Evolutionary conservation across 805 yeast species (phyloP).

Genomic region (Nakazawaea ishiwadae): DNA sequence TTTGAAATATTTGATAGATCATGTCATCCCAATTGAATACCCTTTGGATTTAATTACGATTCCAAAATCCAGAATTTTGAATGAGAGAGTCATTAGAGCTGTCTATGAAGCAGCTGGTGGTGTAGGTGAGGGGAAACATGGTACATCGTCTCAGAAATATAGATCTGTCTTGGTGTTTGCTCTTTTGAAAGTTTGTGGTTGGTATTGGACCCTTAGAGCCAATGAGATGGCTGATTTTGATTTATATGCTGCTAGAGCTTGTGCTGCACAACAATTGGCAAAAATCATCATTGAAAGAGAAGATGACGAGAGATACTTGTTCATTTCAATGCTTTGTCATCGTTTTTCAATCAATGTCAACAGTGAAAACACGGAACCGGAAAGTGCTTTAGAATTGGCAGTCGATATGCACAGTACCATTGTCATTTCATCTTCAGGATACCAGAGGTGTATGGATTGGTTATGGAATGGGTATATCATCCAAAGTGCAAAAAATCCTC

Average conservation of each 20-base stretch:
- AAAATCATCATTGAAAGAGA: slow-evolving; percentile 63
- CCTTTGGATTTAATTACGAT: slow-evolving; percentile 43
- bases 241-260: slow-evolving; percentile 52
- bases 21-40: slow-evolving; percentile 63
- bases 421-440: slow-evolving; percentile 76
- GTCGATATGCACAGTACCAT: slow-evolving; percentile 79
- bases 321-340: slow-evolving; percentile 73
- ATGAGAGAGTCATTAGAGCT: slow-evolving; percentile 50
- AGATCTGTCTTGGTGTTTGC: slow-evolving; percentile 67
- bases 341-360: slow-evolving; percentile 63
- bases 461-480: slow-evolving; percentile 92
- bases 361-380: slow-evolving; percentile 57
- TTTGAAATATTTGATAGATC: slow-evolving; percentile 68
- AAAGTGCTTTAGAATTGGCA: slow-evolving; percentile 79
- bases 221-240: slow-evolving; percentile 65
- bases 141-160: slow-evolving; percentile 56
- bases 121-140: slow-evolving; percentile 49
- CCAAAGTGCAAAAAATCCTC: slow-evolving; percentile 67
- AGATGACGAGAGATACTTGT: slow-evolving; percentile 53
- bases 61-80: slow-evolving; percentile 57
- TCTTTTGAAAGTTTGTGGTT: slow-evolving; percentile 66
- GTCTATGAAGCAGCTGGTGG: slow-evolving; percentile 81
- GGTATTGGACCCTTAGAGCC: slow-evolving; percentile 64
- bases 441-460: slow-evolving; percentile 84
- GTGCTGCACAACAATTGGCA: slow-evolving; percentile 73